phyloP scores from a whole-genome alignment of 116 monocot species.

The Zostera marina region DNA sequence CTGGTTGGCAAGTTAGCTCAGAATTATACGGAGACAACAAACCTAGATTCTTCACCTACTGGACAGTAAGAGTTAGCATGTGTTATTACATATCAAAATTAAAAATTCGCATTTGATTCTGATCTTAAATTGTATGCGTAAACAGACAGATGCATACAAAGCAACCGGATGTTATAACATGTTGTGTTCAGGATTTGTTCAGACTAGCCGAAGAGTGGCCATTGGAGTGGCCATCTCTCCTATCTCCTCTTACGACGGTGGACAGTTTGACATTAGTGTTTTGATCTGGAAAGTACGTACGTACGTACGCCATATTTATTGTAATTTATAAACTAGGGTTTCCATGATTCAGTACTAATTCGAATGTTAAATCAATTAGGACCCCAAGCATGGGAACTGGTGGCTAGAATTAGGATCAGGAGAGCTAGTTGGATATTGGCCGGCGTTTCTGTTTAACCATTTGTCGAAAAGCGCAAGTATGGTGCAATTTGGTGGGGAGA shows the following conservation, averaged over 20 bases:
- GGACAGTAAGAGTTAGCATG: constrained; percentile 66
- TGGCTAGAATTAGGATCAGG: constrained; percentile 77
- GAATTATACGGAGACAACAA: constrained; percentile 55
- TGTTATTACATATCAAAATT: not conserved
- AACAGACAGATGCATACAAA: constrained; percentile 64
- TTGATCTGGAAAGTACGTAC: constrained; percentile 62
- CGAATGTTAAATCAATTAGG: constrained; percentile 5
- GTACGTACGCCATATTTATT: too few relatives aligned
- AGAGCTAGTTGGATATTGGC: constrained; percentile 70
- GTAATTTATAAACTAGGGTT: too few relatives aligned
- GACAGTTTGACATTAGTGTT: constrained; percentile 68
- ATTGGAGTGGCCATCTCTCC: constrained; percentile 75
- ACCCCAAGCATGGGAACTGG: constrained; percentile 75
- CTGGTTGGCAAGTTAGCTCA: constrained; percentile 81
- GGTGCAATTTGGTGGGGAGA: constrained; percentile 75
- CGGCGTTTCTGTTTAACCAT: constrained; percentile 57
- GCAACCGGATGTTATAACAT: constrained; percentile 86
- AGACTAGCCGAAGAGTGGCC: constrained; percentile 49
- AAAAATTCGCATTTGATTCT: too few relatives aligned
- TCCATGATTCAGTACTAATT: not conserved
- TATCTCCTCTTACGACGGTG: constrained; percentile 26
- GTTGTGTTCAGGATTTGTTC: constrained; percentile 72
- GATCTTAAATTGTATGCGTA: too few relatives aligned
- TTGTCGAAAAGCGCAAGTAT: constrained; percentile 38
- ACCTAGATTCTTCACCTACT: constrained; percentile 96